Evolutionary conservation across 805 yeast species (phyloP), one percentile per base, ranked within the genome.

Genomic region (Helenozyma rhizophorensis): DNA sequence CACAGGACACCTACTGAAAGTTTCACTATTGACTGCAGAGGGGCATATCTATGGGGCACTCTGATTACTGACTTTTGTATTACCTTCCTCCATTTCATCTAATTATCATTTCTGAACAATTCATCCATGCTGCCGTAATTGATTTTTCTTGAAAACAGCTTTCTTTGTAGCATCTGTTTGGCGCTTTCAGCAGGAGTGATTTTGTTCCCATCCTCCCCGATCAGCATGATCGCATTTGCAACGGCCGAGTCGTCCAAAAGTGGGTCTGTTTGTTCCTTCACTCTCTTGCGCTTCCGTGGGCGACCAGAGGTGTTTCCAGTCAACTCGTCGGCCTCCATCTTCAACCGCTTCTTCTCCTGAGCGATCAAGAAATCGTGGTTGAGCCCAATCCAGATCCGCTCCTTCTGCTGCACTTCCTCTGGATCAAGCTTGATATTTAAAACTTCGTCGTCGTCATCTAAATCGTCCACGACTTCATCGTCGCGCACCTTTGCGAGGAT

Each of bases 311-410:
- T 62, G 40, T 83, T 84, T 4, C 97, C 98, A 0, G 90, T 82
- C 19, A 85, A 74, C 38, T 74, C 77, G 60, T 93, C 97, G 0
- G 95, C 93, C 53, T 88, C 95, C 32, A 73, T 72, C 54, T 89
- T 86, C 39, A 90, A 66, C 41, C 89, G 66, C 51, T 86, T 88
- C 46, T 77, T 76, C 48, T 90, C 97, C 58, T 87, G 95, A 29
- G 83, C 93, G 7, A 86, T 54, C 34, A 93, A 61, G 52, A 76
- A 93, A 18, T 89, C 97, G 39, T 83, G 84, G 57, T 94, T 89
- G 24, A 86, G 68, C 2, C 93, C 89, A 33, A 83, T 78, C 97
- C 98, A 93, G 3, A 89, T 76, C 39, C 83, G 70, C 45, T 87
- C 89, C 56, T 90, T 93, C 42, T 81, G 54, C 36, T 63, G 70